Evolutionary conservation across 1,139 yeast species (phyloP), one percentile per base, ranked within the genome.

Genomic region (Sugiyamaella grinbergsii): DNA sequence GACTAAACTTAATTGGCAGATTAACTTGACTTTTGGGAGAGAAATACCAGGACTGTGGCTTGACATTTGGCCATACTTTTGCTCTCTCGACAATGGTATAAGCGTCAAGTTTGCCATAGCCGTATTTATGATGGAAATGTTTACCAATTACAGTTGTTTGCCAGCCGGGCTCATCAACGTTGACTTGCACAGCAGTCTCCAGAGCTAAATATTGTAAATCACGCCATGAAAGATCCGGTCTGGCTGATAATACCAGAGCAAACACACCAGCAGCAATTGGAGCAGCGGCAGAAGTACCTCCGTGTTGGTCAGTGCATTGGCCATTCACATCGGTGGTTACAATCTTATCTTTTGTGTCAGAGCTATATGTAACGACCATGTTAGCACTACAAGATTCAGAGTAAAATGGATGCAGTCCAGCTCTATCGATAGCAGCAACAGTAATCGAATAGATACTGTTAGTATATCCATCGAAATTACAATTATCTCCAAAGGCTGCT

Each of bases 271-370:
- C 97, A 0, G 98, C 98, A 51, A 94, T 76, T 0, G 99, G 99
- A 0, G 98, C 98, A 15, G 98, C 98, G 0, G 98, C 98, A 15
- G 98, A 91, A 0, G 99, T 94, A 19, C 99, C 99, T 6, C 98
- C 96, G 69, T 94, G 98, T 26, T 62, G 67, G 32, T 77, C 76
- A 1, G 94, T 73, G 67, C 99, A 94, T n/a, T 56, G 77, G 46
- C 82, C 77, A 18, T 65, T 61, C 50, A 89, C 79, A 67, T 93
- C 98, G 1, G 98, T 88, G 5, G 98, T 88, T 64, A 87, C 94
- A 53, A 94, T 93, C 64, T 81, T 87, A 64, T 89, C 96, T 24
- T 88, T 88, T 2, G 93, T 82, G 0, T 97, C 97, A 1, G 96
- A 87, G 3, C 95, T 85, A 63, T 90, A 93, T 0, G 98, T 90